Evolutionary conservation across 164 flowering plant genomes (phyloP).

Genomic region (Liquidambar formosana): DNA sequence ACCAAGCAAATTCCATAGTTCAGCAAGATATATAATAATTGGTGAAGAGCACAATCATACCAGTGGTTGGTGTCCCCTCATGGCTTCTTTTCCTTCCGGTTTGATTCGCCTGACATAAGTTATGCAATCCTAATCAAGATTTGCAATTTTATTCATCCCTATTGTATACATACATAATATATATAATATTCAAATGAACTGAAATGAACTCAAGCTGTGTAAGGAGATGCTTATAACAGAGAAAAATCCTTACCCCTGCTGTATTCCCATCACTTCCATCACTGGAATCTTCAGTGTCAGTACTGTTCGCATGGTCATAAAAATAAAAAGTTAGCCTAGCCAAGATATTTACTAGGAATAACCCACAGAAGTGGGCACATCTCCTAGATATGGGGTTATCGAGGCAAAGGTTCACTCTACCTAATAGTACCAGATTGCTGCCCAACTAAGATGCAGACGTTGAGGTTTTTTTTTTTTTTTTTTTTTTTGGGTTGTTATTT

Average conservation of each 20-base stretch:
- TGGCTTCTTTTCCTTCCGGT: slow-evolving; percentile 58
- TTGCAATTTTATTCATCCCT: not conserved
- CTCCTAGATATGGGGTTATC: not conserved
- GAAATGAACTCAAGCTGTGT: not conserved
- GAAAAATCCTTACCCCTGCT: slow-evolving; percentile 38
- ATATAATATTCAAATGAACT: not conserved
- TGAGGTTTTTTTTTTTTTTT: not conserved
- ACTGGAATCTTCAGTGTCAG: slow-evolving; percentile 68
- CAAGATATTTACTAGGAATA: not conserved
- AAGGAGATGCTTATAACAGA: not conserved
- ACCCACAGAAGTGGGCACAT: not conserved
- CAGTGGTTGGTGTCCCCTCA: slow-evolving; percentile 44
- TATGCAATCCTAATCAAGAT: slow-evolving; percentile 1
- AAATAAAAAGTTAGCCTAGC: not conserved
- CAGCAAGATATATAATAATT: slow-evolving; percentile 3
- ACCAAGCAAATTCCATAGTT: not conserved
- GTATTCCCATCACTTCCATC: slow-evolving; percentile 78
- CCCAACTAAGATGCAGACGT: not conserved
- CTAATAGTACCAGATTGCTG: not conserved
- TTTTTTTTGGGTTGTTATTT: not conserved
- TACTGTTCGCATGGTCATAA: slow-evolving; percentile 31
- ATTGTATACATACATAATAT: not conserved
- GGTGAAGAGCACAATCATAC: slow-evolving; percentile 37
- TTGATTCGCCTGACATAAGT: slow-evolving; percentile 43
- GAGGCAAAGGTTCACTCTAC: not conserved